Percentiles rank a stretch among this genome's conserved stretches.
Evolutionary conservation across 768 basidiomycete genomes (phyloP).

Genomic region (Collybiopsis confluens): DNA sequence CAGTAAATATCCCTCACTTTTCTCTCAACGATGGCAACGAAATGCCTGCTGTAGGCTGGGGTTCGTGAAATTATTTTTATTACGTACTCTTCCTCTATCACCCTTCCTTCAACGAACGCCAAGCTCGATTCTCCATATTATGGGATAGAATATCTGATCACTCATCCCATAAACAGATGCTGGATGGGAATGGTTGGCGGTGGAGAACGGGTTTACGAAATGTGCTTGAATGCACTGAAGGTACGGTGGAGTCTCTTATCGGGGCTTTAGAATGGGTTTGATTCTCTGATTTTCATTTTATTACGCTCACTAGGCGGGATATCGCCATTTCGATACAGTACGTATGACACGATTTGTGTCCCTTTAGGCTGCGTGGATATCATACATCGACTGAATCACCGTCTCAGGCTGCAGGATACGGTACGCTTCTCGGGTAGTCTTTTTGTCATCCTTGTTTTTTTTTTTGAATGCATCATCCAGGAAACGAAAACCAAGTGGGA

Average conservation of each 20-base stretch:
- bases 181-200: conserved; percentile 35
- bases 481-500: conserved; percentile 44
- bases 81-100: conserved; percentile 14
- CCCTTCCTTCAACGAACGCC: too few relatives aligned
- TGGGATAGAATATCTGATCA: too few relatives aligned
- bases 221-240: conserved; percentile 31
- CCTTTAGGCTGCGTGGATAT: too few relatives aligned
- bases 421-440: neutral
- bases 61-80: conserved; percentile 13
- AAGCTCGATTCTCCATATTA: too few relatives aligned
- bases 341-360: neutral
- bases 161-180: conserved; percentile 21
- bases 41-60: conserved; percentile 20
- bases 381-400: neutral
- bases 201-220: conserved; percentile 36
- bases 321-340: conserved; percentile 11
- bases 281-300: too few relatives aligned
- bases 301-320: too few relatives aligned
- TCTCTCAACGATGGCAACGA: conserved; percentile 15
- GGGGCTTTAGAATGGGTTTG: too few relatives aligned
- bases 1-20: conserved; percentile 9
- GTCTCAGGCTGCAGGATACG: conserved; percentile 5
- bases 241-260: too few relatives aligned
- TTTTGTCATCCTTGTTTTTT: neutral
- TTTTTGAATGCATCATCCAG: conserved; percentile 8